Percentiles rank a stretch among this genome's conserved stretches.
These are phyloP conservation scores for Podila epigama DNA, from an alignment of 192 early-diverging fungal genomes.

Conservation along the genomic window DNA sequence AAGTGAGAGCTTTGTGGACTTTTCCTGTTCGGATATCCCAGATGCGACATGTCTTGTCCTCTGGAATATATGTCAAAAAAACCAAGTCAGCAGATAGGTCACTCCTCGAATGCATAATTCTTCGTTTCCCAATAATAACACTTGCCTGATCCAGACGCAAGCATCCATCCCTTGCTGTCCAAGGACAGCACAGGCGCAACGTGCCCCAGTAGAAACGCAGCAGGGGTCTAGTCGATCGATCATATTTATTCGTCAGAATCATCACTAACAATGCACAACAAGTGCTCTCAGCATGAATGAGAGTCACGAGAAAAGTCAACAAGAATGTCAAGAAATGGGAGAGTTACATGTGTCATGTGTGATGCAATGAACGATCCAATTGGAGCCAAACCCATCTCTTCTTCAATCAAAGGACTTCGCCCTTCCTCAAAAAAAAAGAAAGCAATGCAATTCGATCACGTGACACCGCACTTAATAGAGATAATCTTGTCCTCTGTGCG, in stretches of 20 bases:
- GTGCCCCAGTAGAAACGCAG: slow-evolving; percentile 30
- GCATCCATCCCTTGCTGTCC: slow-evolving; percentile 36
- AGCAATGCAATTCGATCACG: no score
- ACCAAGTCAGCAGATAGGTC: background rate
- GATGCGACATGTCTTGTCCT: slow-evolving; percentile 48
- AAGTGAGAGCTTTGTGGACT: slow-evolving; percentile 40
- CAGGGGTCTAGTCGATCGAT: slow-evolving; percentile 4
- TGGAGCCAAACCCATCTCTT: no score
- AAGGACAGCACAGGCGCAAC: slow-evolving; percentile 32
- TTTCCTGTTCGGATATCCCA: slow-evolving; percentile 41
- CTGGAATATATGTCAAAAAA: slow-evolving; percentile 9
- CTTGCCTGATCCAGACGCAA: slow-evolving; percentile 40
- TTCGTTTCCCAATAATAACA: background rate
- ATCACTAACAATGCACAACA: background rate
- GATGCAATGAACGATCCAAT: no score
- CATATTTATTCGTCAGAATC: background rate
- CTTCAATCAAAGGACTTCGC: no score
- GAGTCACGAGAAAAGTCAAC: background rate
- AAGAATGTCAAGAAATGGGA: no score
- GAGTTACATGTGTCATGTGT: no score
- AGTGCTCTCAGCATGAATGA: background rate
- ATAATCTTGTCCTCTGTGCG: no score
- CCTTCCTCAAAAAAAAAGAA: no score
- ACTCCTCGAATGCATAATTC: background rate
- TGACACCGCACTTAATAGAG: no score